Base-by-base conservation (phyloP, 768 basidiomycete species). In the Leccinum disarticulatum region DNA sequence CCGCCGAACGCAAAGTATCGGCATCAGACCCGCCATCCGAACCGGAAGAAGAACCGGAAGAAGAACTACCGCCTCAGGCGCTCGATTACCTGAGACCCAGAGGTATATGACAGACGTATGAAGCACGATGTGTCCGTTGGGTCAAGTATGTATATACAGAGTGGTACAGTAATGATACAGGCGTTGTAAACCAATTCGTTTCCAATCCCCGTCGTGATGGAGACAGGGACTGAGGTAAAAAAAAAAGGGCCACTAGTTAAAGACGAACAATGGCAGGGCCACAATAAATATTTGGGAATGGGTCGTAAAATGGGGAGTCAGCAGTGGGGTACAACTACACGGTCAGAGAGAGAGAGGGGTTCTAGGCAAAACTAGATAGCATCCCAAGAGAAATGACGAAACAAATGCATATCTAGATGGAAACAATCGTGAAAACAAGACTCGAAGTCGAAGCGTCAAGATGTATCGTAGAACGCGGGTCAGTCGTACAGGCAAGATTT, bases 1-100 rank as follows among this genome's bases (percentile, higher is more conserved):
- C 82, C 3, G 83, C 83, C 3, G 83, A 84, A 67, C 73, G 83
- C 57, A 84, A 81, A 55, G 70, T 82, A 15, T 75, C 72, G n/a
- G 75, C 72, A 27, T 49, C 48, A 7, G 61, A 54, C 1, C 14
- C 22, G 22, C 22, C 13, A 1, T 30, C 51, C 51, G 51, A 33
- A 3, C 17, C 51, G 19, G 51, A 52, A 31, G 51, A 30, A 4
- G 49, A 50, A 5, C 28, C 51, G 2, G 51, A 28, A 11, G 51
- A 28, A n/a, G 43, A 19, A 6, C 11, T 17, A 19, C 50, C 51
- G 19, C 8, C 27, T 25, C 28, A 15, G 25, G 49, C 10, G 0
- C 28, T 28, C 13, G 48, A 28, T 49, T 17, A 49, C 10, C 30
- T 51, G n/a, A 31, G 50, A 51, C 50, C 48, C 0, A 27, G 22